These are phyloP conservation scores for Skeletonema grethae DNA, from an alignment of 108 stramenopile genomes.

Conservation along the genomic window DNA sequence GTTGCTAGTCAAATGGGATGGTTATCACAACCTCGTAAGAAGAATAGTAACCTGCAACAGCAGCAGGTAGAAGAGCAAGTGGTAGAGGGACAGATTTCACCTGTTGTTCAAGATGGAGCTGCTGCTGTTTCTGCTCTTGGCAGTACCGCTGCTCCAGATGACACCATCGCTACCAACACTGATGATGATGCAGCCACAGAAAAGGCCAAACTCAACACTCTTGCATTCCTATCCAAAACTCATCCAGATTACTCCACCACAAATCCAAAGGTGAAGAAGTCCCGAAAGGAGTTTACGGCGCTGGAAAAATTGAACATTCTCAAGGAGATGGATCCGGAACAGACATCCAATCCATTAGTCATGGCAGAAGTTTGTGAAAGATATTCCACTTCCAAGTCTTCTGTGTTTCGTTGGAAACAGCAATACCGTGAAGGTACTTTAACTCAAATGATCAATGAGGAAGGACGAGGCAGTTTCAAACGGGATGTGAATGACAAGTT, in stretches of 20 bases:
- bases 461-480: conserved; percentile 9
- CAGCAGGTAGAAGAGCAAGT: not conserved
- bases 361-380: conserved; percentile 40
- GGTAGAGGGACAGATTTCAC: not conserved
- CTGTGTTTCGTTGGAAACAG: conserved; percentile 39
- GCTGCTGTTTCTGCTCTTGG: not conserved
- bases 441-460: conserved; percentile 10
- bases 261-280: conserved; percentile 10
- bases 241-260: conserved; percentile 1
- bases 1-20: conserved; percentile 23
- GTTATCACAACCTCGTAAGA: not conserved
- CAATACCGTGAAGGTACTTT: conserved; percentile 17
- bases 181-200: not conserved
- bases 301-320: conserved; percentile 32
- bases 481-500: conserved; percentile 33
- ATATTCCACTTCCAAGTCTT: conserved; percentile 34
- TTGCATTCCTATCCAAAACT: not conserved
- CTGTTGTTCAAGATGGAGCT: not conserved
- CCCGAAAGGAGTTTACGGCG: conserved; percentile 32
- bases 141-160: not conserved
- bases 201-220: conserved; percentile 3
- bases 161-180: not conserved
- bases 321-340: conserved; percentile 18
- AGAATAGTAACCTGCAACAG: not conserved
- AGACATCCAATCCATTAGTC: conserved; percentile 2